Evolutionary conservation across 2,329 filamentous ascomycete genomes (phyloP).

Genomic region (Colletotrichum tabaci): DNA sequence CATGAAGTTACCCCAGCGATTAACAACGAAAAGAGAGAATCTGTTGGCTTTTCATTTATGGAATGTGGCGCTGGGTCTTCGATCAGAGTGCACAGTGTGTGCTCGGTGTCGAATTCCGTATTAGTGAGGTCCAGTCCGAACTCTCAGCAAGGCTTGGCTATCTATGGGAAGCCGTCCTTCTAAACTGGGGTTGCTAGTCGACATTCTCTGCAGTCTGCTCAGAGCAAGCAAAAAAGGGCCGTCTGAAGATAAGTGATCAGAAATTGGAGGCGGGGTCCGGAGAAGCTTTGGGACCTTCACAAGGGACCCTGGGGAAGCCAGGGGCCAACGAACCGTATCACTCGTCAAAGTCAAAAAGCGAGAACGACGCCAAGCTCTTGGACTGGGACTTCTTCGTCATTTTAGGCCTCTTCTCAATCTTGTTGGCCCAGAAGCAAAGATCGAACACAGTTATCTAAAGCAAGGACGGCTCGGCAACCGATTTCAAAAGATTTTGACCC

Average conservation of each 20-base stretch:
- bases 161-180: neutral
- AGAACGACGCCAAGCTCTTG: neutral
- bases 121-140: neutral
- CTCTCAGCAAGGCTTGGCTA: neutral
- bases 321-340: too few relatives aligned
- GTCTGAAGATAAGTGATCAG: neutral
- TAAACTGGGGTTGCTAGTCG: neutral
- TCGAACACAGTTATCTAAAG: too few relatives aligned
- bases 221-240: neutral
- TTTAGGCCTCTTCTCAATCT: neutral
- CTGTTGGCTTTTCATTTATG: neutral
- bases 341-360: neutral
- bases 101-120: neutral
- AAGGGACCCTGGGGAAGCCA: neutral
- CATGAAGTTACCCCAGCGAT: neutral
- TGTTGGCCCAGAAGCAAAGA: neutral
- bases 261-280: neutral
- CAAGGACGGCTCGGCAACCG: too few relatives aligned
- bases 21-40: too few relatives aligned
- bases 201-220: neutral
- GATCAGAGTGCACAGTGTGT: neutral
- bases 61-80: neutral
- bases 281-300: neutral
- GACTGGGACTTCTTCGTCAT: too few relatives aligned
- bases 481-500: too few relatives aligned